A percentile compares a stretch with the other conserved stretches of the same genome.
phyloP scores from a whole-genome alignment of 768 basidiomycete genomes.

The Boletus rufocinnamomeus region DNA sequence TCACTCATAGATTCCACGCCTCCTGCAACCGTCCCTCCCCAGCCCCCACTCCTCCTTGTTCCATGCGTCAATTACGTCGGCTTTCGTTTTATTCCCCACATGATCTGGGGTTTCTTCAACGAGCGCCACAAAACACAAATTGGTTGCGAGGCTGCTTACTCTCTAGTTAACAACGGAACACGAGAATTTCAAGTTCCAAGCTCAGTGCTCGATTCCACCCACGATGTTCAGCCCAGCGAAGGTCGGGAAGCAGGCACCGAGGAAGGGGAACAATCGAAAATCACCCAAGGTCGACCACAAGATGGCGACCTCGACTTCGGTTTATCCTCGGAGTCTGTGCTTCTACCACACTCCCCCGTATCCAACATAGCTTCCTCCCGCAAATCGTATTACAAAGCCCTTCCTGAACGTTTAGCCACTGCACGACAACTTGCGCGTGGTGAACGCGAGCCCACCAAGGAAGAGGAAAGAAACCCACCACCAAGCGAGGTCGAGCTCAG shows the following conservation, averaged over 20 bases:
- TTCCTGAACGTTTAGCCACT: slow-evolving; percentile 63
- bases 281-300: slow-evolving; percentile 13
- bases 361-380: slow-evolving; percentile 68
- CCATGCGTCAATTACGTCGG: slow-evolving; percentile 78
- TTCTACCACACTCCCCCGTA: slow-evolving; percentile 64
- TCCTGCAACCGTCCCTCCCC: slow-evolving; percentile 61
- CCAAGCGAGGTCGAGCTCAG: slow-evolving; percentile 87
- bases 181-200: slow-evolving; percentile 56
- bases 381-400: slow-evolving; percentile 71
- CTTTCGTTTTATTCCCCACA: slow-evolving; percentile 78
- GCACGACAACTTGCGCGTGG: slow-evolving; percentile 78
- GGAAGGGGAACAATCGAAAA: slow-evolving; percentile 9
- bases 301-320: slow-evolving; percentile 77
- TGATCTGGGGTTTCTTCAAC: slow-evolving; percentile 94
- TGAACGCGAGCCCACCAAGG: slow-evolving; percentile 81
- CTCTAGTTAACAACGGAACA: slow-evolving; percentile 60
- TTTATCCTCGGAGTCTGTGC: slow-evolving; percentile 61
- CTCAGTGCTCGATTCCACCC: slow-evolving; percentile 18
- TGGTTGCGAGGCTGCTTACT: slow-evolving; percentile 82
- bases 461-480: slow-evolving; percentile 75
- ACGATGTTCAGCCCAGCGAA: slow-evolving; percentile 20
- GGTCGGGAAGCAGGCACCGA: slow-evolving; percentile 4
- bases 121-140: slow-evolving; percentile 75
- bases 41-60: slow-evolving; percentile 80
- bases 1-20: slow-evolving; percentile 44